These are phyloP conservation scores for Eutypella sp. DNA, from an alignment of 2,329 filamentous ascomycete species.

Conservation along the genomic window DNA sequence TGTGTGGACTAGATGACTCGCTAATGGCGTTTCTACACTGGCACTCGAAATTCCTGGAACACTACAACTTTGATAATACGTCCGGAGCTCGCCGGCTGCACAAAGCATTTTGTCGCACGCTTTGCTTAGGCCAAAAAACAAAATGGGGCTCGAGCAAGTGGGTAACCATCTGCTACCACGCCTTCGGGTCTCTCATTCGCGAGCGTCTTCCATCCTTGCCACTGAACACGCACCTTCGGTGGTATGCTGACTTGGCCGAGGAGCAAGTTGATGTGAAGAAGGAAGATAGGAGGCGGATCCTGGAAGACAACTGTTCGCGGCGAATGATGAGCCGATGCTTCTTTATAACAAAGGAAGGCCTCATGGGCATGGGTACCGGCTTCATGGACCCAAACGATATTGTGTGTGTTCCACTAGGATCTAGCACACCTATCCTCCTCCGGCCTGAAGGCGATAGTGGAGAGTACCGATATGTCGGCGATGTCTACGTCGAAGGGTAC, in stretches of 20 bases:
- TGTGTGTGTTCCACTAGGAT: slow-evolving; percentile 30
- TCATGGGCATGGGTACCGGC: slow-evolving; percentile 28
- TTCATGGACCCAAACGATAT: slow-evolving; percentile 25
- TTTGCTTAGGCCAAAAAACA: slow-evolving; percentile 22
- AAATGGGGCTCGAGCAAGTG: slow-evolving; percentile 12
- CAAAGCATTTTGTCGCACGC: slow-evolving; percentile 24
- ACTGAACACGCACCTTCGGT: slow-evolving; percentile 10
- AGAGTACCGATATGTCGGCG: slow-evolving; percentile 28
- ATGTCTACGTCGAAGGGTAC: slow-evolving; percentile 30
- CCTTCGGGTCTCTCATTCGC: slow-evolving; percentile 14
- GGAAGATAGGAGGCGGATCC: not conserved
- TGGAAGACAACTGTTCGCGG: slow-evolving; percentile 12
- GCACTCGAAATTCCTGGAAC: slow-evolving; percentile 25
- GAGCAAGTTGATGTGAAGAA: not conserved
- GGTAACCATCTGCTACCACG: slow-evolving; percentile 15
- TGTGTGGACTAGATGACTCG: slow-evolving; percentile 23
- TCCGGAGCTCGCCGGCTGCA: slow-evolving; percentile 7
- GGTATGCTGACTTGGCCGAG: slow-evolving; percentile 1
- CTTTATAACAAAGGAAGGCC: slow-evolving; percentile 15
- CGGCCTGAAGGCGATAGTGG: slow-evolving; percentile 17
- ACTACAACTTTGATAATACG: slow-evolving; percentile 2
- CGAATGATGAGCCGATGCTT: slow-evolving; percentile 21
- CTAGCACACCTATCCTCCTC: slow-evolving; percentile 28
- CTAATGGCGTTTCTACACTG: slow-evolving; percentile 33
- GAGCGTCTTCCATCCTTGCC: slow-evolving; percentile 13